phyloP scores from a whole-genome alignment of 2,329 filamentous ascomycete genomes.

The Curvularia lunata region DNA sequence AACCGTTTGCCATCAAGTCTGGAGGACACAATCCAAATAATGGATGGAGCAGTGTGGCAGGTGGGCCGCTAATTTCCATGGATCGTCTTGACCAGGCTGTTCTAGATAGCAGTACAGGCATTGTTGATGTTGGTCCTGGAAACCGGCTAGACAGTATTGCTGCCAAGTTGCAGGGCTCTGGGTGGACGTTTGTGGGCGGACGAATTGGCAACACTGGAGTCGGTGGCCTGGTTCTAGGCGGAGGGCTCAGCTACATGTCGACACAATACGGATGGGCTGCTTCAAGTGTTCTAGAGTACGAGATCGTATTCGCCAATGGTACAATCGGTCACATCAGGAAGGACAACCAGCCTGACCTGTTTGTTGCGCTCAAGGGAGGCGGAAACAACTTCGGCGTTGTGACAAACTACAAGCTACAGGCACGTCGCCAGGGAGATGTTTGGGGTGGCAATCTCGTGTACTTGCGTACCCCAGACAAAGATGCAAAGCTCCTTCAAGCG shows the following conservation, averaged over 20 bases:
- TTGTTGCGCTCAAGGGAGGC: constrained; percentile 48
- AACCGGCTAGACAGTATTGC: constrained; percentile 47
- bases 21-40: constrained; percentile 58
- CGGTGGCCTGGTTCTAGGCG: constrained; percentile 56
- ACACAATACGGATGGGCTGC: constrained; percentile 56
- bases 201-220: constrained; percentile 57
- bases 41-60: constrained; percentile 55
- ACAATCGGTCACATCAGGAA: constrained; percentile 39
- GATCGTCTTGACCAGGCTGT: constrained; percentile 36
- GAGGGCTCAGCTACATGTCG: constrained; percentile 47
- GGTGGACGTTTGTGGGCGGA: constrained; percentile 54
- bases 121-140: constrained; percentile 42
- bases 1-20: constrained; percentile 48
- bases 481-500: constrained; percentile 54
- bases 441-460: constrained; percentile 59
- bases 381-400: constrained; percentile 51
- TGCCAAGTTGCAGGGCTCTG: constrained; percentile 45
- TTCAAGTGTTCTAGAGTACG: constrained; percentile 51
- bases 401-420: constrained; percentile 39
- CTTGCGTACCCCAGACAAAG: constrained; percentile 46
- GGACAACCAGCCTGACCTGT: constrained; percentile 43
- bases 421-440: constrained; percentile 36
- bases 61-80: constrained; percentile 54
- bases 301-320: constrained; percentile 57
- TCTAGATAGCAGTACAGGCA: constrained; percentile 30